Percentiles rank a stretch among this genome's conserved stretches.
These are phyloP conservation scores for Ascosphaera acerosa DNA, from an alignment of 2,329 filamentous ascomycete species.

Conservation along the genomic window DNA sequence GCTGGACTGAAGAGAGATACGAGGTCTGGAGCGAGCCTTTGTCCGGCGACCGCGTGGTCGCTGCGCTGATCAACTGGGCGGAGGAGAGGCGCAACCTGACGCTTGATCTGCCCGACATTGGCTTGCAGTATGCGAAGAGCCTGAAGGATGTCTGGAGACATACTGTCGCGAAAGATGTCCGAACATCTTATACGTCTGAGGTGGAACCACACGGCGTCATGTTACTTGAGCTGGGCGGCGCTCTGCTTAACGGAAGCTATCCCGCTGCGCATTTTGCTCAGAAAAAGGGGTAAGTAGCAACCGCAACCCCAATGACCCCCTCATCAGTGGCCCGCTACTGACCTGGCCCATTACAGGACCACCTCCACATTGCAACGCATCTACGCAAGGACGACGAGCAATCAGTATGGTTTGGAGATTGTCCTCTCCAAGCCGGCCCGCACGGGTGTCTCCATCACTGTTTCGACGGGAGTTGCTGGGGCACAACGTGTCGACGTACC, in stretches of 20 bases:
- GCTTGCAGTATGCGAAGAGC: conserved; percentile 15
- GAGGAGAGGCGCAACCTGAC: conserved; percentile 20
- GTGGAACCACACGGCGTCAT: conserved; percentile 11
- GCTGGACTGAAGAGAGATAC: conserved; percentile 25
- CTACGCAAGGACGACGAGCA: conserved; percentile 11
- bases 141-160: conserved; percentile 12
- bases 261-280: conserved; percentile 5
- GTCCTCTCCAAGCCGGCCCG: conserved; percentile 3
- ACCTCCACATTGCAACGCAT: conserved; percentile 6
- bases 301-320: conserved; percentile 1
- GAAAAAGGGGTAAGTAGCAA: conserved; percentile 5
- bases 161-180: conserved; percentile 5
- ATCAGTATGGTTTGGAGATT: conserved; percentile 8
- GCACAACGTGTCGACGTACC: background rate
- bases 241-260: conserved; percentile 8
- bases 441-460: conserved; percentile 1
- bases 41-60: conserved; percentile 19
- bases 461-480: conserved; percentile 3
- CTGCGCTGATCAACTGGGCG: conserved; percentile 26
- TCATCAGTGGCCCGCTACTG: background rate
- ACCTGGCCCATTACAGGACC: background rate
- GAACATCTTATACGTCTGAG: conserved; percentile 9
- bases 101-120: conserved; percentile 19
- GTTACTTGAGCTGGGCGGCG: conserved; percentile 11
- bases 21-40: conserved; percentile 28